A percentile compares a stretch with the other conserved stretches of the same genome.
phyloP scores from a whole-genome alignment of 108 stramenopile genomes.

The Pseudonitzschia multistriata region DNA sequence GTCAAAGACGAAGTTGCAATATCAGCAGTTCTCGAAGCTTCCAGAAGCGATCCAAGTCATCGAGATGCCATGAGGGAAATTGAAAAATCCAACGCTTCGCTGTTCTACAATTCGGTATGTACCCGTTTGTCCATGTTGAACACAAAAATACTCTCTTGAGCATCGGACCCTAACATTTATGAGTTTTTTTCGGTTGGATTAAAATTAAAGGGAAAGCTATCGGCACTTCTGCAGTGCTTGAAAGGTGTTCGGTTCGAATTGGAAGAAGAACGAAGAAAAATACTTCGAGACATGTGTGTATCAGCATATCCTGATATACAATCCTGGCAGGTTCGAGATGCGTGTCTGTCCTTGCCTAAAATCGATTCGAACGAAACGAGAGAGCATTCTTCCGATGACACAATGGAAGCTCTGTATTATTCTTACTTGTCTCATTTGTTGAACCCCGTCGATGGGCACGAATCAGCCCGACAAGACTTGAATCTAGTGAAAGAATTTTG shows the following conservation, averaged over 20 bases:
- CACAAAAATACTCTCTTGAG: background rate
- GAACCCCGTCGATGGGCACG: conserved; percentile 68
- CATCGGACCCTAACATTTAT: background rate
- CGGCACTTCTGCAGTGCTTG: conserved; percentile 57
- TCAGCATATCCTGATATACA: conserved; percentile 82
- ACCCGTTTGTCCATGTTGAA: background rate
- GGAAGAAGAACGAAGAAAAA: conserved; percentile 21
- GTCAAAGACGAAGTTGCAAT: conserved; percentile 47
- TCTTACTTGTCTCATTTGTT: conserved; percentile 66
- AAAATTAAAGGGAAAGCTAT: conserved; percentile 53
- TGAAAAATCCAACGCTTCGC: conserved; percentile 33
- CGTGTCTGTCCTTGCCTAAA: conserved; percentile 26
- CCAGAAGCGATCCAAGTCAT: conserved; percentile 72
- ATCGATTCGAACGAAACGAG: background rate
- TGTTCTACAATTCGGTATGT: conserved; percentile 79
- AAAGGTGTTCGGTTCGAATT: conserved; percentile 29
- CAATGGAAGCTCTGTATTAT: conserved; percentile 51
- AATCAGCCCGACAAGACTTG: conserved; percentile 56
- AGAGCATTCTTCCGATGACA: conserved; percentile 8
- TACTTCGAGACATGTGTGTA: conserved; percentile 52
- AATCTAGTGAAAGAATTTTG: conserved; percentile 80
- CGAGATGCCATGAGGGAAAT: conserved; percentile 60
- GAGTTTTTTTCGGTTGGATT: background rate
- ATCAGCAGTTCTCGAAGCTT: conserved; percentile 49
- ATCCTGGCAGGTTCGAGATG: conserved; percentile 69